A percentile compares a stretch with the other conserved stretches of the same genome.
Conservation (phyloP, 495 filamentous ascomycete species). For the Neurospora sp. region DNA sequence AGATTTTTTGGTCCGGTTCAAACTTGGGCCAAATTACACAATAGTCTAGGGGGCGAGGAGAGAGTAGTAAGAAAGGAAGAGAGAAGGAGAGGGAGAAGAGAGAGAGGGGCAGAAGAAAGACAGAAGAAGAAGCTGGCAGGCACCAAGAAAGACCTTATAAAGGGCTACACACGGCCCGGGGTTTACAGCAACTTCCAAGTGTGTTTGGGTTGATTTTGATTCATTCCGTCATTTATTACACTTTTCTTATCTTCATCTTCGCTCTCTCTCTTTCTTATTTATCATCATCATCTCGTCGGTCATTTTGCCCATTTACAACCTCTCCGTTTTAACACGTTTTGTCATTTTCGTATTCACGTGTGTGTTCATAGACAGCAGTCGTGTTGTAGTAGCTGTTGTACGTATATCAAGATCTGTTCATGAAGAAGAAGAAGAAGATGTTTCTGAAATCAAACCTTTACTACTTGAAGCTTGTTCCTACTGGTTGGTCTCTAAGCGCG, state of each 20-base stretch:
- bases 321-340: neutral
- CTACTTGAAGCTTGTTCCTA: too few relatives aligned
- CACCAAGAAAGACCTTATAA: neutral
- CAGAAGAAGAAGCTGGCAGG: neutral
- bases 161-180: neutral
- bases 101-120: neutral
- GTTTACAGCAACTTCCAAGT: too few relatives aligned
- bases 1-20: neutral
- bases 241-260: neutral
- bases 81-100: neutral
- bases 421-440: neutral
- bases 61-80: neutral
- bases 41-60: neutral
- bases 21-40: neutral
- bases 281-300: neutral
- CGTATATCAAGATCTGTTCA: neutral
- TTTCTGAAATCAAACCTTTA: too few relatives aligned
- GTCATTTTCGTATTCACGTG: neutral
- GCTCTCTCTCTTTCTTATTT: neutral
- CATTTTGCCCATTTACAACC: neutral
- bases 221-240: neutral
- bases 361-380: neutral
- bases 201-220: neutral
- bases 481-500: too few relatives aligned
- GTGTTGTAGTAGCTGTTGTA: neutral